Evolutionary conservation across 495 filamentous ascomycete genomes (phyloP), one percentile per base, ranked within the genome.

Genomic region (Cudoniella acicularis): DNA sequence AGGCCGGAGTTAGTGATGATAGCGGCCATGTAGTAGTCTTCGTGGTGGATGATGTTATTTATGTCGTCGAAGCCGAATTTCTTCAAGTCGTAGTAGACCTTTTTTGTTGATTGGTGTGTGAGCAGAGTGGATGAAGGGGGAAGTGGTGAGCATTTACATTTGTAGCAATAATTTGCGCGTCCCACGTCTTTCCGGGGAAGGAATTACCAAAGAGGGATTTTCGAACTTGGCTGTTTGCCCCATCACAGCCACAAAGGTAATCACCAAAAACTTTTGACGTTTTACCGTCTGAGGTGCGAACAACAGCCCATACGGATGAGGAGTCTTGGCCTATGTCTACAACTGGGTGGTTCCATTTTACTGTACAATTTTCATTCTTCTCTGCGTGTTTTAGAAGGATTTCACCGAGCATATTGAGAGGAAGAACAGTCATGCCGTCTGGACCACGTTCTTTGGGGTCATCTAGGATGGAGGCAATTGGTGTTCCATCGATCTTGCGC

Each of bases 21-120:
- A 10, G 81, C 81, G 8, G 76, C 81, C 80, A 86, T 84, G 73
- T 81, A 82, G 57, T 78, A 83, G 62, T 85, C 72, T 11, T 80
- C 75, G 1, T 80, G 83, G 48, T 85, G 74, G 13, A 85, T 67
- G 60, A 83, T 78, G 60, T 83, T 84, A 64, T 81, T 84, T 36
- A 75, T 72, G 60, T 86, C 83, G 60, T 73, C 70, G 57, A 73
- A 83, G 26, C 70, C 74, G 57, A 73, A 83, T 52, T 78, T 75
- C 18, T 71, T 65, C 54, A 83, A 82, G 57, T 80, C 76, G 59
- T 82, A 80, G 64, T 81, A 83, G 2, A 80, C 75, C 79, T 43
- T n/a, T n/a, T n/a, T n/a, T n/a, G 64, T 21, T 18, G 57, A 55
- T 13, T 1, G n/a, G 30, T 10, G 27, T 26, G 20, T 1, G 20